A percentile compares a stretch with the other conserved stretches of the same genome.
Conservation (phyloP, 1,284 basidiomycete genomes). For the Trametes pubescens region DNA sequence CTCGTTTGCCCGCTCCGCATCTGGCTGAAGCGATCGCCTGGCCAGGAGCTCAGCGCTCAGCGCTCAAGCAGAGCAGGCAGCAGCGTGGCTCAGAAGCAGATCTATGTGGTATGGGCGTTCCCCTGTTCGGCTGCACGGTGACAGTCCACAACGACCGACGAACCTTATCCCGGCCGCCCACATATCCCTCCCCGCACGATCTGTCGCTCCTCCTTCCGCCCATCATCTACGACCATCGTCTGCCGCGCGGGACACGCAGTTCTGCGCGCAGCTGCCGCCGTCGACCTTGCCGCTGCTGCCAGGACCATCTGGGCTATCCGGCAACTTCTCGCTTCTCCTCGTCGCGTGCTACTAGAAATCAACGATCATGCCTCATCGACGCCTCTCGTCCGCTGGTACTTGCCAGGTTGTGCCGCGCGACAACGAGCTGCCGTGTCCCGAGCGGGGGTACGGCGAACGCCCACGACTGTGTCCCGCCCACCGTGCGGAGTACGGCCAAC, state of each 20-base stretch:
- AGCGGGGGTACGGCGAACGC: slow-evolving; percentile 13
- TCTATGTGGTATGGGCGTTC: no score
- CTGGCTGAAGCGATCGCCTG: neutral
- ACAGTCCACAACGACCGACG: neutral
- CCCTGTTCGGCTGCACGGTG: no score
- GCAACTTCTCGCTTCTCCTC: neutral
- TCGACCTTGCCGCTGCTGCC: neutral
- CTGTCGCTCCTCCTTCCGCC: neutral
- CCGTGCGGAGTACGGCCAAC: slow-evolving; percentile 10
- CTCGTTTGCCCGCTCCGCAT: neutral
- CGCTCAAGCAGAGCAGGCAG: neutral
- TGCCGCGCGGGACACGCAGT: neutral
- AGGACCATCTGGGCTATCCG: neutral
- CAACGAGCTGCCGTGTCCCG: slow-evolving; percentile 4
- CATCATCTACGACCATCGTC: slow-evolving; percentile 6
- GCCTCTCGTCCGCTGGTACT: neutral
- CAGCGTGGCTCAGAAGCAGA: neutral
- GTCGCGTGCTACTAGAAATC: neutral
- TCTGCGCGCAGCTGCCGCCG: neutral
- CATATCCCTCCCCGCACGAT: neutral
- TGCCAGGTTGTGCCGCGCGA: slow-evolving; percentile 16
- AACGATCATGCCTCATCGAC: slow-evolving; percentile 7
- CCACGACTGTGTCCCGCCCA: slow-evolving; percentile 15
- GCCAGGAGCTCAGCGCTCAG: no score
- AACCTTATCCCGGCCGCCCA: slow-evolving; percentile 14